Evolutionary conservation across 768 basidiomycete genomes (phyloP).

Genomic region (Fistulinella prunicolor): DNA sequence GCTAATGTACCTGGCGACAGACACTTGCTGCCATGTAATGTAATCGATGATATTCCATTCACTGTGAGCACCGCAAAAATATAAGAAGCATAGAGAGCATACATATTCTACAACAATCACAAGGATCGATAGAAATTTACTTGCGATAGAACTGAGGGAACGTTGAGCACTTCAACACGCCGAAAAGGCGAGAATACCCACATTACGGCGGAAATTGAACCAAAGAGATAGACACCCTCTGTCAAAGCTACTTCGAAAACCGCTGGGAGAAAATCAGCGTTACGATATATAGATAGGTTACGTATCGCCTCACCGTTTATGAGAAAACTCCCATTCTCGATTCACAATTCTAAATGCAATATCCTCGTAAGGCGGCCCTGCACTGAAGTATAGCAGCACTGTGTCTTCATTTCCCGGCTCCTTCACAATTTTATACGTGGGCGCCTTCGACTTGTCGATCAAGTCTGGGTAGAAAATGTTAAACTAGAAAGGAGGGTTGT

Average conservation of each 20-base stretch:
- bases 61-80: slow-evolving; percentile 16
- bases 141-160: slow-evolving; percentile 74
- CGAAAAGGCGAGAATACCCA: slow-evolving; percentile 40
- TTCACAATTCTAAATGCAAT: slow-evolving; percentile 98
- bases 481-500: slow-evolving; percentile 49
- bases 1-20: slow-evolving; percentile 10
- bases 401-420: slow-evolving; percentile 96
- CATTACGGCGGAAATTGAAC: slow-evolving; percentile 95
- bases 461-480: slow-evolving; percentile 99
- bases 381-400: slow-evolving; percentile 87
- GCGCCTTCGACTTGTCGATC: slow-evolving; percentile 96
- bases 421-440: slow-evolving; percentile 93
- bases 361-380: slow-evolving; percentile 98
- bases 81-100: slow-evolving; percentile 10
- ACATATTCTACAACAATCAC: slow-evolving; percentile 20
- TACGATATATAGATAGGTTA: background rate
- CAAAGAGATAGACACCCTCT: slow-evolving; percentile 93
- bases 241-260: slow-evolving; percentile 96
- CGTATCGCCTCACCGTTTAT: slow-evolving; percentile 69
- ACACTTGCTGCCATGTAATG: background rate
- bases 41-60: background rate
- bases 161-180: slow-evolving; percentile 15
- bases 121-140: slow-evolving; percentile 35
- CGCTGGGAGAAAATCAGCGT: slow-evolving; percentile 45
- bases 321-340: slow-evolving; percentile 97